phyloP scores from a whole-genome alignment of 2,329 filamentous ascomycete species.

The Phyllosticta citribraziliensis region DNA sequence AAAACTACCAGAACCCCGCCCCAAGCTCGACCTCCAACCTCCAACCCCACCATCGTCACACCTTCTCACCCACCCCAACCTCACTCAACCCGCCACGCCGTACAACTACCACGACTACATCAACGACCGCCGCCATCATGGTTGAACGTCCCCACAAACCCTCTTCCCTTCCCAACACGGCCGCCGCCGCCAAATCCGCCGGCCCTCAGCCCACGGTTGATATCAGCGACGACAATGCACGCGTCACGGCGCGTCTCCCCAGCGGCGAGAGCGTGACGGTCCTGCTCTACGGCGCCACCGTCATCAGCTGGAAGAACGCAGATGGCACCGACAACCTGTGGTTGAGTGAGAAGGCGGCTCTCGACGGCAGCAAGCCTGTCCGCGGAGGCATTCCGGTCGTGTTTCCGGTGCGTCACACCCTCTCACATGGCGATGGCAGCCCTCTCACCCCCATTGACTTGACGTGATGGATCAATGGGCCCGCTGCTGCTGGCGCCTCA shows the following conservation, averaged over 20 bases:
- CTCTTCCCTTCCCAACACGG: conserved; percentile 48
- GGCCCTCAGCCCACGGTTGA: conserved; percentile 69
- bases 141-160: conserved; percentile 82
- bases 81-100: background rate
- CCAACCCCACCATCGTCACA: conserved; percentile 1
- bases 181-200: conserved; percentile 46
- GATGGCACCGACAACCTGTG: conserved; percentile 75
- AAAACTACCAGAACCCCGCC: background rate
- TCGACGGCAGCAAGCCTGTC: conserved; percentile 84
- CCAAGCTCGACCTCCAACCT: background rate
- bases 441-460: background rate
- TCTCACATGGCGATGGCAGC: background rate
- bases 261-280: conserved; percentile 81
- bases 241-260: conserved; percentile 69
- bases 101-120: background rate
- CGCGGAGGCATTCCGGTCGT: conserved; percentile 87
- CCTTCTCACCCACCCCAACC: background rate
- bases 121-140: conserved; percentile 34
- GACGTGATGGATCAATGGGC: background rate
- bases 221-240: conserved; percentile 59
- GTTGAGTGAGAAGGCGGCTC: conserved; percentile 65
- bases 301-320: conserved; percentile 77
- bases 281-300: conserved; percentile 83
- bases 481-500: background rate
- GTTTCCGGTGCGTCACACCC: conserved; percentile 61